phyloP scores from a whole-genome alignment of 352 stramenopile genomes.

The Globisporangium alternatum region DNA sequence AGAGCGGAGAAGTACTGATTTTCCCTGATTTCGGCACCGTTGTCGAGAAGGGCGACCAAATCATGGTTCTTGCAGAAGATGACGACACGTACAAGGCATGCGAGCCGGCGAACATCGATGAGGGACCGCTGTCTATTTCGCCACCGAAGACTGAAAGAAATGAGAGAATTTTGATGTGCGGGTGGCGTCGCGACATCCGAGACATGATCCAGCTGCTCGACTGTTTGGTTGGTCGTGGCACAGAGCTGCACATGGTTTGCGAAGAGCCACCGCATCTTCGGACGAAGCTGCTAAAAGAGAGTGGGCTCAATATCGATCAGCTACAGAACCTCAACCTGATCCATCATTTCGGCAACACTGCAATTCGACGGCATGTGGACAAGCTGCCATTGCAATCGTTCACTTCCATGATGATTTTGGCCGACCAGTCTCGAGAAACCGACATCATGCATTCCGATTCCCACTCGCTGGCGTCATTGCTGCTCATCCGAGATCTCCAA shows the following conservation, averaged over 20 bases:
- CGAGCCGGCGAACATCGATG: conserved; percentile 34
- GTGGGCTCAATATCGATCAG: conserved; percentile 43
- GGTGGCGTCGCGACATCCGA: conserved; percentile 87
- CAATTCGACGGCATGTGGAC: conserved; percentile 71
- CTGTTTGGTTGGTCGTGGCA: conserved; percentile 52
- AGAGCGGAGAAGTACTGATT: conserved; percentile 57
- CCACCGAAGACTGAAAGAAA: conserved; percentile 21
- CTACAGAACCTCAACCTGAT: conserved; percentile 56
- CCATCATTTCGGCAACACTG: conserved; percentile 79
- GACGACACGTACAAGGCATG: conserved; percentile 85
- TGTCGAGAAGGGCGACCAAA: conserved; percentile 54
- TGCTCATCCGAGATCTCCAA: conserved; percentile 85
- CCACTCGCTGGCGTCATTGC: conserved; percentile 76
- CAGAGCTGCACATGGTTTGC: conserved; percentile 82
- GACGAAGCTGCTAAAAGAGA: conserved; percentile 57
- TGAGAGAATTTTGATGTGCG: conserved; percentile 84
- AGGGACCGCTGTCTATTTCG: conserved; percentile 26
- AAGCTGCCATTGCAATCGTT: conserved; percentile 60
- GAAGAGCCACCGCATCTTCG: conserved; percentile 64
- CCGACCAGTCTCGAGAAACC: conserved; percentile 60
- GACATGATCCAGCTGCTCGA: conserved; percentile 88
- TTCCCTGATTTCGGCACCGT: conserved; percentile 33
- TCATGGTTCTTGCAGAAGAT: conserved; percentile 86
- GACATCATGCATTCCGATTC: conserved; percentile 89
- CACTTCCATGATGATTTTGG: conserved; percentile 83